Conservation (phyloP, 306 rosid genomes). For the Pyrus bretschneideri region DNA sequence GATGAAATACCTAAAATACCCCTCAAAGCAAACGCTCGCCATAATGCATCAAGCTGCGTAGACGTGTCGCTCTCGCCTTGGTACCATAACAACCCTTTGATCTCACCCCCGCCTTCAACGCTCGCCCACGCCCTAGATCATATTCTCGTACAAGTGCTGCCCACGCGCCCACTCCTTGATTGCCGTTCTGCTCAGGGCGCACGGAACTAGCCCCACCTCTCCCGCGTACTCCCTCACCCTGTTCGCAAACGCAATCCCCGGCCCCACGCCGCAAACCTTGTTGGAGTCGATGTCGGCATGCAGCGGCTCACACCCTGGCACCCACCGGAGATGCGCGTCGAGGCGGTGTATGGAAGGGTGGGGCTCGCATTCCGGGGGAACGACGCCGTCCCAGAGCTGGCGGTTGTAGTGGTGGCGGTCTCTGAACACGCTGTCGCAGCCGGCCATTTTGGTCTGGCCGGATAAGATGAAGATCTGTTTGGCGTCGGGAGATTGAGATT, state of each 20-base stretch:
- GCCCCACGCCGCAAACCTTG: conserved; percentile 61
- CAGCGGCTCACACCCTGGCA: conserved; percentile 58
- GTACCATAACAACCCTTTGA: conserved; percentile 64
- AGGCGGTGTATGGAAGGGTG: conserved; percentile 53
- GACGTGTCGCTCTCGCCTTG: conserved; percentile 83
- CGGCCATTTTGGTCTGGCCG: conserved; percentile 93
- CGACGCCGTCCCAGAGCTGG: conserved; percentile 58
- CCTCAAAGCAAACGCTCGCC: background rate
- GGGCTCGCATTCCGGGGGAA: conserved; percentile 54
- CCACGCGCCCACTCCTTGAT: conserved; percentile 93
- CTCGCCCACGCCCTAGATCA: conserved; percentile 60
- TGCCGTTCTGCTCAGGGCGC: conserved; percentile 85
- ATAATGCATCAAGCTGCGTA: conserved; percentile 26
- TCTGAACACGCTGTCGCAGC: conserved; percentile 63
- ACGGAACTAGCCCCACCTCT: conserved; percentile 60
- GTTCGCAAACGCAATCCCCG: conserved; percentile 57
- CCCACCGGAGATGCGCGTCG: conserved; percentile 55
- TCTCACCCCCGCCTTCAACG: conserved; percentile 37
- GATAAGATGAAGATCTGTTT: conserved; percentile 69
- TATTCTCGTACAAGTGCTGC: conserved; percentile 53
- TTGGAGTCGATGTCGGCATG: conserved; percentile 65
- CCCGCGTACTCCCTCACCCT: conserved; percentile 29
- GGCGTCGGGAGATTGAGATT: background rate
- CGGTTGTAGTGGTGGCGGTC: conserved; percentile 8
- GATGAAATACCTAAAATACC: background rate